These are phyloP conservation scores for Myrmaecium sp. DNA, from an alignment of 2,329 filamentous ascomycete genomes.

Conservation along the genomic window DNA sequence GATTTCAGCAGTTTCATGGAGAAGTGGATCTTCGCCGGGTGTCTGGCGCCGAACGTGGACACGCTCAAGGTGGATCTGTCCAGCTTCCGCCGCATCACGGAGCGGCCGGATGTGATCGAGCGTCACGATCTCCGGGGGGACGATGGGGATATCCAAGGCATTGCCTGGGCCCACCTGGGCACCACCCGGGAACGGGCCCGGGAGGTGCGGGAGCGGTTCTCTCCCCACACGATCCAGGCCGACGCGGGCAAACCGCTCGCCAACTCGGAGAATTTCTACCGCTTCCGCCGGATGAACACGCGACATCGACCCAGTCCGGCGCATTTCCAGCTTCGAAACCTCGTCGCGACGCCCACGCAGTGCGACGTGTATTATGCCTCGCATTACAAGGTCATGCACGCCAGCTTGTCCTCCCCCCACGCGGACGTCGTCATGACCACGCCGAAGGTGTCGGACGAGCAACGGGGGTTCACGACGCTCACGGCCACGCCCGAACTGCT, in stretches of 20 bases:
- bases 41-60: not conserved
- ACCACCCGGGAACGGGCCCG: slow-evolving; percentile 9
- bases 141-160: slow-evolving; percentile 20
- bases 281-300: slow-evolving; percentile 31
- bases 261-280: slow-evolving; percentile 29
- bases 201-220: slow-evolving; percentile 2
- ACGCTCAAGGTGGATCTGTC: not conserved
- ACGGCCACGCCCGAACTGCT: slow-evolving; percentile 31
- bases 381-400: slow-evolving; percentile 28
- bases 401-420: slow-evolving; percentile 28
- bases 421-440: slow-evolving; percentile 27
- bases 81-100: too few species aligned
- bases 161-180: slow-evolving; percentile 18
- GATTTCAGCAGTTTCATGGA: slow-evolving; percentile 7
- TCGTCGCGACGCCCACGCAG: slow-evolving; percentile 35
- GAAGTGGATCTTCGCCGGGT: slow-evolving; percentile 2
- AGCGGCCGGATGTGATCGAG: slow-evolving; percentile 13
- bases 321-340: slow-evolving; percentile 43
- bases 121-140: slow-evolving; percentile 18
- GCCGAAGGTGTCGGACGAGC: slow-evolving; percentile 1
- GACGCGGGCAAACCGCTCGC: slow-evolving; percentile 10
- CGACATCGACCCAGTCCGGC: slow-evolving; percentile 32
- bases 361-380: slow-evolving; percentile 39
- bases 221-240: slow-evolving; percentile 1
- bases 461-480: slow-evolving; percentile 7